Evolutionary conservation across 2,329 filamentous ascomycete genomes (phyloP).

Genomic region (Aureobasidium uvarum): DNA sequence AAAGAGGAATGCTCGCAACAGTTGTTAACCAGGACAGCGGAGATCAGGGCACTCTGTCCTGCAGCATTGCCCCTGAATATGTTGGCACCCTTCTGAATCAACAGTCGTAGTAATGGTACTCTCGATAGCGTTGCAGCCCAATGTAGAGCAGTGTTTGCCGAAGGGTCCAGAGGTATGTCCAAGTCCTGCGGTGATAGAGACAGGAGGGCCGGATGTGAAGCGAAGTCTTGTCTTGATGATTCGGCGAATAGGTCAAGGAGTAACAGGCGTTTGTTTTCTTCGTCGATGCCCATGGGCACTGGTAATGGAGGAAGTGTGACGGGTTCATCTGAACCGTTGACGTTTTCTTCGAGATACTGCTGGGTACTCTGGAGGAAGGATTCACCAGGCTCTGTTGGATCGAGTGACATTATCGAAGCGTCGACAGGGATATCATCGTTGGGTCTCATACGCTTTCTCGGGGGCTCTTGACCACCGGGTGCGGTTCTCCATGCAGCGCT

Average conservation of each 20-base stretch:
- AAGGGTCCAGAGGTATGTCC: conserved; percentile 87
- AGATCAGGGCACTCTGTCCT: conserved; percentile 90
- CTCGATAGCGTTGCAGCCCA: conserved; percentile 94
- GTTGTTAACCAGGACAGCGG: conserved; percentile 89
- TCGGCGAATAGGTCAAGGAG: conserved; percentile 70
- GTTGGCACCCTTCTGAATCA: conserved; percentile 81
- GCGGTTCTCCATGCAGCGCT: conserved; percentile 31
- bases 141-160: conserved; percentile 85
- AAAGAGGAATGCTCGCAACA: conserved; percentile 90
- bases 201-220: conserved; percentile 72
- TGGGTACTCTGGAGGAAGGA: conserved; percentile 66
- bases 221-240: conserved; percentile 64
- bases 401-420: conserved; percentile 59
- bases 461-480: conserved; percentile 60
- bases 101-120: conserved; percentile 73
- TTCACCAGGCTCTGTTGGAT: conserved; percentile 76
- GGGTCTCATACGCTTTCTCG: conserved; percentile 70
- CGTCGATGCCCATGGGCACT: conserved; percentile 58
- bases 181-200: conserved; percentile 76
- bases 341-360: conserved; percentile 39
- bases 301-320: conserved; percentile 65
- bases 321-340: conserved; percentile 53
- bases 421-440: conserved; percentile 46
- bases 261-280: conserved; percentile 76
- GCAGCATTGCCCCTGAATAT: conserved; percentile 84